These are phyloP conservation scores for Xylaria curta DNA, from an alignment of 495 filamentous ascomycete genomes.

Conservation along the genomic window DNA sequence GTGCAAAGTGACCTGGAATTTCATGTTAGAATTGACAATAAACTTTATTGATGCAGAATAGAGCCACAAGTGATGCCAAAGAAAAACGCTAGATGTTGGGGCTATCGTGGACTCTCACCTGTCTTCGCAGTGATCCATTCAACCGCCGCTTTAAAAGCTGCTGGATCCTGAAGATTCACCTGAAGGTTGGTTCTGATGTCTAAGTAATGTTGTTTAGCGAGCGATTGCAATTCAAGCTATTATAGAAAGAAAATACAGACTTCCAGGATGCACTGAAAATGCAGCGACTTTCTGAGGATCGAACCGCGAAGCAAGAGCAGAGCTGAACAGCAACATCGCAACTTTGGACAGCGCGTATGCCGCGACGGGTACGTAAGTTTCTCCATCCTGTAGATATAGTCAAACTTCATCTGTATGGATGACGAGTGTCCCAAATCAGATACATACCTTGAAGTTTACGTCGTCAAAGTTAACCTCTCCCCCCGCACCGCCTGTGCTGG, in stretches of 20 bases:
- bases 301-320: not conserved
- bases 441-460: not conserved
- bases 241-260: not conserved
- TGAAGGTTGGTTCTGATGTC: not conserved
- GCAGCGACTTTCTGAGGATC: not conserved
- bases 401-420: not conserved
- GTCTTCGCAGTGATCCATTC: not conserved
- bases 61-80: not conserved
- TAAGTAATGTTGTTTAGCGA: not conserved
- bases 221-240: not conserved
- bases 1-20: not conserved
- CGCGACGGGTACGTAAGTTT: not conserved
- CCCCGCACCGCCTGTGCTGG: not conserved
- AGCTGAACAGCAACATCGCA: not conserved
- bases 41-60: not conserved
- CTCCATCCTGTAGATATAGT: not conserved
- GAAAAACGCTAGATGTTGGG: not conserved
- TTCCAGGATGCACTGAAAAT: not conserved
- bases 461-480: not conserved
- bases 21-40: not conserved
- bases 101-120: not conserved
- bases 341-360: not conserved
- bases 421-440: not conserved
- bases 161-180: not conserved
- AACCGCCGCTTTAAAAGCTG: not conserved